Evolutionary conservation across 129 eudicot genomes (phyloP), one percentile per base, ranked within the genome.

Genomic region (Flaveria brownii): DNA sequence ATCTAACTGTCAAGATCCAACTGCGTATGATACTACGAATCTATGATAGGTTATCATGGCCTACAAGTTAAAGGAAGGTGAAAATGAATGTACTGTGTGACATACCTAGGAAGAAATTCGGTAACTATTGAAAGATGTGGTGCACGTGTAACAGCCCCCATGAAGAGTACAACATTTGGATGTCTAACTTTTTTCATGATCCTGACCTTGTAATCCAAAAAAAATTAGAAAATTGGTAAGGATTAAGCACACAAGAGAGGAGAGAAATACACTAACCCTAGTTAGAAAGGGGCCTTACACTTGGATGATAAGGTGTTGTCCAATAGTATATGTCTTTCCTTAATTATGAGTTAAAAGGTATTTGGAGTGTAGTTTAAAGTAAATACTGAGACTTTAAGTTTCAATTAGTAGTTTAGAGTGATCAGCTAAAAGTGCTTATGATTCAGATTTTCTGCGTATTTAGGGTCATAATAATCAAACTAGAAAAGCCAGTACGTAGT

Each of bases 71-170:
- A 26, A 20, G 22, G 52, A 23, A 68, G 33, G 26, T 70, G 16
- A 5, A 28, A 49, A 60, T 69, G 25, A 78, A 45, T 5, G 30
- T 74, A 63, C 17, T n/a, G 55, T 54, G 14, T 71, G 28, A 77
- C 89, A 81, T 89, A 94, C 99, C 99, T 91, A 66, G 96, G 99
- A 84, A 94, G 99, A 84, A 91, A 94, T 76, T 94, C 99, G 5
- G 99, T 91, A 64, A 94, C 85, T 74, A 94, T 94, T 52, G 99
- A 94, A 79, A 94, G 99, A 91, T 94, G 84, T 73, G 99, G 99
- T 64, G 92, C 83, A 69, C 89, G 97, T 69, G 97, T 94, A 52
- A 94, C 87, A 65, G 99, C 99, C 79, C 99, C 99, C 99, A 94
- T 94, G 88, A 94, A 94, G 71, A 94, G 96, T 67, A 94, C 97